Evolutionary conservation across 331 rosid genomes (phyloP).

Genomic region (Quercus lobata): DNA sequence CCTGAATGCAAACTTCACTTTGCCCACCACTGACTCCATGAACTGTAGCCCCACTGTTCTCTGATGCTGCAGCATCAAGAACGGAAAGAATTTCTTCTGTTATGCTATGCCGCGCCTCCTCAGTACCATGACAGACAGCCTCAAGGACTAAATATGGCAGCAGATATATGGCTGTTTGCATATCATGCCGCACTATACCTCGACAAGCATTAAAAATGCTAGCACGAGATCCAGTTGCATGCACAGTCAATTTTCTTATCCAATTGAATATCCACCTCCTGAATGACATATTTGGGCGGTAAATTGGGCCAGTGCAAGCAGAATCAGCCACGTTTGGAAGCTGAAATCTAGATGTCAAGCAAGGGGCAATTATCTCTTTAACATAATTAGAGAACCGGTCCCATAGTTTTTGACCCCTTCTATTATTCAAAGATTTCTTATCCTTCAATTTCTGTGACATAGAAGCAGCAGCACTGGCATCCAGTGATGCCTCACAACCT

Average conservation of each 20-base stretch:
- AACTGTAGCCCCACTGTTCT: slow-evolving; percentile 69
- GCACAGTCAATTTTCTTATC: slow-evolving; percentile 74
- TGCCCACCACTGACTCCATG: slow-evolving; percentile 73
- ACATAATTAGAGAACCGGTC: slow-evolving; percentile 89
- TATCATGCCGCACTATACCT: slow-evolving; percentile 92
- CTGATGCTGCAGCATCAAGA: slow-evolving; percentile 88
- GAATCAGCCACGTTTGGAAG: slow-evolving; percentile 74
- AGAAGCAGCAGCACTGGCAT: slow-evolving; percentile 63
- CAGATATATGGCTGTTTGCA: slow-evolving; percentile 84
- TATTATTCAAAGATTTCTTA: slow-evolving; percentile 29
- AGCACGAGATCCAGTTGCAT: slow-evolving; percentile 92
- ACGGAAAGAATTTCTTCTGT: slow-evolving; percentile 80
- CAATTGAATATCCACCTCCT: slow-evolving; percentile 88
- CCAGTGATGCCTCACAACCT: slow-evolving; percentile 91
- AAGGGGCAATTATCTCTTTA: slow-evolving; percentile 96
- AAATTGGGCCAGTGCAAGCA: slow-evolving; percentile 64
- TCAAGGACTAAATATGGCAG: slow-evolving; percentile 93
- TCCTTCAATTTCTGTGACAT: slow-evolving; percentile 37
- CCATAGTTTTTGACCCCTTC: slow-evolving; percentile 94
- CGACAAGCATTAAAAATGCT: slow-evolving; percentile 89
- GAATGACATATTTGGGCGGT: slow-evolving; percentile 76
- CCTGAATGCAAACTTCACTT: slow-evolving; percentile 92
- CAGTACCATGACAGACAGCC: slow-evolving; percentile 89
- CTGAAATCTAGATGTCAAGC: slow-evolving; percentile 89
- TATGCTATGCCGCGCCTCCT: slow-evolving; percentile 78